These are phyloP conservation scores for Aspergillus proliferans DNA, from an alignment of 2,329 filamentous ascomycete species.

Conservation along the genomic window DNA sequence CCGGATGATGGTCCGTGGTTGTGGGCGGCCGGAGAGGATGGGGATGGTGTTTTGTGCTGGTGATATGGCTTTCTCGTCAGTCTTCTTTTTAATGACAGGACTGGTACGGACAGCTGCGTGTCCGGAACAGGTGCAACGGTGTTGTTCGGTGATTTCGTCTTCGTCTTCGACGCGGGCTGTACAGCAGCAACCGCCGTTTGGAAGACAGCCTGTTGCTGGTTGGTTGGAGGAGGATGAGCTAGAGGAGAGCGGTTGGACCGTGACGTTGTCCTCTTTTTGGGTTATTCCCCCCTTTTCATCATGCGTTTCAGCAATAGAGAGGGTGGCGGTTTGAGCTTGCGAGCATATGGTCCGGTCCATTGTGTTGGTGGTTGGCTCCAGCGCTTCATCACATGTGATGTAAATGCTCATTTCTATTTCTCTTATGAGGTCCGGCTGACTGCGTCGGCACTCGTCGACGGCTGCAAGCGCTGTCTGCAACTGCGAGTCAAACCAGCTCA, in stretches of 20 bases:
- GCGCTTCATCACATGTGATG: conserved; percentile 48
- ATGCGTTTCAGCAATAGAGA: not conserved
- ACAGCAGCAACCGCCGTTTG: conserved; percentile 44
- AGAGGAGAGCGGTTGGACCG: conserved; percentile 13
- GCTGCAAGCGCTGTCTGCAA: conserved; percentile 42
- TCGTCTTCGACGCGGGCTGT: conserved; percentile 43
- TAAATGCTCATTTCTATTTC: conserved; percentile 50
- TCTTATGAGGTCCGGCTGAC: conserved; percentile 27
- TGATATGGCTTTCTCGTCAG: not conserved
- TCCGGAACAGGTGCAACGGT: conserved; percentile 32
- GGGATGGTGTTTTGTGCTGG: conserved; percentile 4
- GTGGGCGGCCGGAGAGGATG: conserved; percentile 48
- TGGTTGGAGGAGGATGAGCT: conserved; percentile 6
- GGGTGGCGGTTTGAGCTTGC: conserved; percentile 11
- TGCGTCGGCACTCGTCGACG: conserved; percentile 30
- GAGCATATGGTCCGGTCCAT: conserved; percentile 2
- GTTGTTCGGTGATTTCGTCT: conserved; percentile 28
- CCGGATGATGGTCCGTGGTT: conserved; percentile 47
- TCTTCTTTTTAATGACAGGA: not conserved
- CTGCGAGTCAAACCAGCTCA: conserved; percentile 49
- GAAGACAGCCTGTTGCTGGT: conserved; percentile 13
- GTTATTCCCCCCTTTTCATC: not conserved
- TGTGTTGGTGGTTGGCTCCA: conserved; percentile 23
- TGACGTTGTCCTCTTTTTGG: conserved; percentile 17
- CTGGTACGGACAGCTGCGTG: conserved; percentile 7